Evolutionary conservation across 2,329 filamentous ascomycete genomes (phyloP), one percentile per base, ranked within the genome.

Genomic region (Calonectria hawksworthii): DNA sequence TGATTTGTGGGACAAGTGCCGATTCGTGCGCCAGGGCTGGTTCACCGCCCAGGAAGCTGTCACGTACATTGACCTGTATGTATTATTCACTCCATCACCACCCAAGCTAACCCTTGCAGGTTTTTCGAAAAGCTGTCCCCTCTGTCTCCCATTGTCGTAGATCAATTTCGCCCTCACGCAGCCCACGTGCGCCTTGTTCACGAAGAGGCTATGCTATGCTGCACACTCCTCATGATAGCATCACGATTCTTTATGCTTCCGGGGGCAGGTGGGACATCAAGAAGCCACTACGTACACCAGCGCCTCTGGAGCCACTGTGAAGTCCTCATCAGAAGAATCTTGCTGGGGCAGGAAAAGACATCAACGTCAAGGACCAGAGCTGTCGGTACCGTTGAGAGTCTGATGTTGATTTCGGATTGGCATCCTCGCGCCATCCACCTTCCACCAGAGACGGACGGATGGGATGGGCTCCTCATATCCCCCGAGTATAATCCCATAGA

Each of bases 1-100:
- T 2, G 76, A 80, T 30, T 38, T 81, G 32, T 80, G 78, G 77
- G 79, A 81, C 38, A 81, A 77, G 54, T 77, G 78, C 50, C 78
- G 79, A 3, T 80, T 81, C 14, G 78, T 81, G 4, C 76, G 79
- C 1, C 78, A 81, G 47, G 79, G 79, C 3, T 81, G 77, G 74
- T 81, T 81, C 13, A 81, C 79, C 0, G 80, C 77, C 3, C 79
- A 81, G 68, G 79, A 81, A n/a, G 79, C 79, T 21, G 79, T 81
- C 21, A 80, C 79, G 3, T 81, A 81, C 28, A 72, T 61, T 41
- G 56, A 61, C 8, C 8, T 61, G 56, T 61, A 16, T n/a, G 52
- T 16, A 34, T 21, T 11, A 0, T 28, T 28, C 2, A 16, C 13
- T 61, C 8, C 13, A n/a, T 23, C 4, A 18, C 6, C 14, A 23